Evolutionary conservation across 2,329 filamentous ascomycete species (phyloP).

Genomic region (Botrytis byssoidea): DNA sequence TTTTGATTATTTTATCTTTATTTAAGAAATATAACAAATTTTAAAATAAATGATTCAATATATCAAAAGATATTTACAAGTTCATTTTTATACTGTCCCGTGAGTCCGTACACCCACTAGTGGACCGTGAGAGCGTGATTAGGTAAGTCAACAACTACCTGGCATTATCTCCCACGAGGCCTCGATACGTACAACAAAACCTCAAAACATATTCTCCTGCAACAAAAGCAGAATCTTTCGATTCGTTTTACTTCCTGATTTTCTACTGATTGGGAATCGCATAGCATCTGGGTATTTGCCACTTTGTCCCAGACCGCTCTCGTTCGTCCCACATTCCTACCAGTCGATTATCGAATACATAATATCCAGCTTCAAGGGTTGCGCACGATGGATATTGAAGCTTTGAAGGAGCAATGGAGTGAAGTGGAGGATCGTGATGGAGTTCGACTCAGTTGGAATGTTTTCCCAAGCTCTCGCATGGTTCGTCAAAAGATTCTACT

Average conservation of each 20-base stretch:
- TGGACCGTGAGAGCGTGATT: too few relatives aligned
- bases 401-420: slow-evolving; percentile 39
- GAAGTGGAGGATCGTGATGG: slow-evolving; percentile 97
- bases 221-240: not conserved
- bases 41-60: too few relatives aligned
- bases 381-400: slow-evolving; percentile 36
- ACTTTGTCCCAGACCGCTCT: not conserved
- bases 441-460: slow-evolving; percentile 96
- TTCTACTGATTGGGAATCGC: not conserved
- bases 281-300: not conserved
- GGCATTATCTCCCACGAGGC: slow-evolving; percentile 18
- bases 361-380: slow-evolving; percentile 13
- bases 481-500: slow-evolving; percentile 49
- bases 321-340: not conserved
- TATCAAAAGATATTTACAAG: too few relatives aligned
- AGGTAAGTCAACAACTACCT: slow-evolving; percentile 22
- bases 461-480: slow-evolving; percentile 97
- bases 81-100: too few relatives aligned
- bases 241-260: not conserved
- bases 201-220: slow-evolving; percentile 4
- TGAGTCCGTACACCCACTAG: too few relatives aligned
- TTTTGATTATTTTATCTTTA: too few relatives aligned
- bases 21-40: too few relatives aligned
- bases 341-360: not conserved
- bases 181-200: not conserved